Evolutionary conservation across 345 rosid genomes (phyloP).

Genomic region (Erodium maritimum): DNA sequence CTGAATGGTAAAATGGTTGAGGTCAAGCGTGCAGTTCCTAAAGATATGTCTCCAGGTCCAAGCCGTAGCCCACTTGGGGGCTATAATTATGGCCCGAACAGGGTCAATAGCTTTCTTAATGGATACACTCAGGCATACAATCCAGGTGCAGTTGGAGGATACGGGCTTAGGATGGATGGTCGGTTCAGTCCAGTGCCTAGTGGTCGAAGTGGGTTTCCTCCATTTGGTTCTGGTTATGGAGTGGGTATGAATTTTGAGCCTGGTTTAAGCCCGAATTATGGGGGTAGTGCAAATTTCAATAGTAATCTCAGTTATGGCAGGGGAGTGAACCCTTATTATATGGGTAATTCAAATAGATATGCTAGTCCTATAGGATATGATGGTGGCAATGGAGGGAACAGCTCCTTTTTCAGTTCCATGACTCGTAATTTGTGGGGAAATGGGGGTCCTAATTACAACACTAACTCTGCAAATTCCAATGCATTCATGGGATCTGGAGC

Average conservation of each 20-base stretch:
- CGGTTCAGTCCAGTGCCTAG: constrained; percentile 45
- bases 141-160: constrained; percentile 49
- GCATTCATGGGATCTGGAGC: constrained; percentile 38
- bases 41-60: constrained; percentile 72
- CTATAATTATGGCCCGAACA: constrained; percentile 46
- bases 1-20: constrained; percentile 74
- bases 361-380: constrained; percentile 44
- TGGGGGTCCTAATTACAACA: constrained; percentile 38
- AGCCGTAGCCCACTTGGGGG: constrained; percentile 59
- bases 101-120: constrained; percentile 49
- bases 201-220: constrained; percentile 54
- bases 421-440: constrained; percentile 62
- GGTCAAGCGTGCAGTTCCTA: constrained; percentile 71
- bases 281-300: constrained; percentile 38
- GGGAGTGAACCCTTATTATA: constrained; percentile 52
- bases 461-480: constrained; percentile 29
- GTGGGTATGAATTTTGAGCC: constrained; percentile 56
- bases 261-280: constrained; percentile 36
- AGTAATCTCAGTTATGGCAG: constrained; percentile 45
- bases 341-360: constrained; percentile 45
- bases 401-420: constrained; percentile 60
- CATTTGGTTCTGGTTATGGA: constrained; percentile 51
- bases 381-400: constrained; percentile 53
- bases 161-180: constrained; percentile 56
- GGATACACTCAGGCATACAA: constrained; percentile 54